Base-by-base conservation (phyloP, 192 early-diverging fungal species). In the Ambispora gerdemannii region DNA sequence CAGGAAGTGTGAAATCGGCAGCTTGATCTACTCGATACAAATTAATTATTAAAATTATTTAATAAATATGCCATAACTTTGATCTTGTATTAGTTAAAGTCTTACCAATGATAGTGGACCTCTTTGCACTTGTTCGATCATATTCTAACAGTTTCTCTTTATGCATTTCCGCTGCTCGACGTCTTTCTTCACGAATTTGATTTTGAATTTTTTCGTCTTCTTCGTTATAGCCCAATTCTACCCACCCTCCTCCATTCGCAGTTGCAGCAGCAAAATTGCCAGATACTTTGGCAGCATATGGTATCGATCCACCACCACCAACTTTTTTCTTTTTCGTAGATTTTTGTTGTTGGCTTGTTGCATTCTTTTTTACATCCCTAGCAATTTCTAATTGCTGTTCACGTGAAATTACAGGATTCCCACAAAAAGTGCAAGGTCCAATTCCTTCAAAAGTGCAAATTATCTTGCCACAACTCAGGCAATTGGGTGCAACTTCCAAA, bases 381-480 rank as follows among this genome's bases (percentile, higher is more conserved):
- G 75, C 74, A 34, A 79, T 70, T 31, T 80, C 79, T 19, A 81
- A 71, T 61, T 87, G 82, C 34, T 87, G 85, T 0, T 83, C 82
- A 24, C 76, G 75, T 1, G 81, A 81, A 0, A 87, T 64, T 2
- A 87, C 81, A 17, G 80, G 77, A 0, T 74, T 76, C 4, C 79
- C 80, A 70, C 85, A 87, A 72, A 79, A 83, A 13, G 80, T 79
- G 63, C 85, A 87, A 35, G 85, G 84, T 0, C 85, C 85, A 0
- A 77, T 71, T 1, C 84, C 84, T 49, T 87, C 85, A 25, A 73
- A 58, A 3, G 70, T 68, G 63, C 85, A 87, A 17, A 87, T 85
- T 53, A 87, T 87, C 65, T 84, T 84, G 2, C 85, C 85, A 72
- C 85, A 87, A 52, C 64, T 82, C 19, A 87, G 63, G 62, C 84